Evolutionary conservation across 1,139 yeast genomes (phyloP), one percentile per base, ranked within the genome.

Genomic region (Hanseniaspora uvarum): DNA sequence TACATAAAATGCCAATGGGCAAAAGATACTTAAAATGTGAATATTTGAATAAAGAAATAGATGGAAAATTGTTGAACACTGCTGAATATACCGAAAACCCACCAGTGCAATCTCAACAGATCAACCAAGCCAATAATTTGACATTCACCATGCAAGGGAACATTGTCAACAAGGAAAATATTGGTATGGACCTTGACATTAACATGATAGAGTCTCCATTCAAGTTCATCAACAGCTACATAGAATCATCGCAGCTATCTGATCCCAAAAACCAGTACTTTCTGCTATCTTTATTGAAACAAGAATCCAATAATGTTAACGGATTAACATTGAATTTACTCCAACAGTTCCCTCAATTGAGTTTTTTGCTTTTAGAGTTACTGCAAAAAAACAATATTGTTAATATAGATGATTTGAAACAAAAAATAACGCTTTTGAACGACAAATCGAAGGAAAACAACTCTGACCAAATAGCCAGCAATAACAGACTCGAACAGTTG

Each of bases 321-420:
- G 88, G 0, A 73, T 74, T 12, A 73, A 83, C 57, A 84, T 86
- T 68, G 77, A 76, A 53, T 76, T 69, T 88, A 46, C 72, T 89
- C 31, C 77, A 76, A 41, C 78, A 80, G 57, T 82, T 83, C 59
- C 94, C 95, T 0, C 95, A 86, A 61, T 70, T 89, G 53, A 72
- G 86, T 1, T 87, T 83, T 64, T 94, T 95, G 0, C 71, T 88
- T 36, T 86, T 89, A 5, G 96, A 89, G 63, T 75, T 84, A 1
- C 70, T 86, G 55, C 68, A 88, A 56, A 69, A 83, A n/a, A 65
- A 69, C 47, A 63, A 69, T 3, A 62, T 65, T 34, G 62, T 65
- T 8, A 60, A 63, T 36, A 64, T 63, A 4, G 67, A 66, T 47
- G 68, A 67, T 33, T 55, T 71, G 56, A 61, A 70, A 28, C 62